These are phyloP conservation scores for Petasospora rhodanensis DNA, from an alignment of 1,139 yeast species.

Conservation along the genomic window DNA sequence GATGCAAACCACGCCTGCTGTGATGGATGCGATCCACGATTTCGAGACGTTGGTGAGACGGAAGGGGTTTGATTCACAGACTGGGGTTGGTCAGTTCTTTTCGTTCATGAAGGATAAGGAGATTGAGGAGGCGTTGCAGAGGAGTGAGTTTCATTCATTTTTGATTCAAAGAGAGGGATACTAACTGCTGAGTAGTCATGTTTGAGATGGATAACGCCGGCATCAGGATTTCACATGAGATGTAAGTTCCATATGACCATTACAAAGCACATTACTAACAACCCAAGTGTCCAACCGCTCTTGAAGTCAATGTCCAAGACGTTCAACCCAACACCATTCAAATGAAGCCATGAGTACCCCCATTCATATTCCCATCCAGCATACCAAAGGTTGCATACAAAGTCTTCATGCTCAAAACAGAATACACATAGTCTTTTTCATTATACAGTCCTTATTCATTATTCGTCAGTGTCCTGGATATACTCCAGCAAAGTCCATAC, in stretches of 20 bases:
- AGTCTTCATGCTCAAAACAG: too few relatives aligned
- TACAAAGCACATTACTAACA: constrained; percentile 4
- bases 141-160: constrained; percentile 9
- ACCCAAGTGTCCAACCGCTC: constrained; percentile 8
- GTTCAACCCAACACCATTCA: constrained; percentile 8
- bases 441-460: constrained; percentile 1
- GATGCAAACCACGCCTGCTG: constrained; percentile 16
- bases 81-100: constrained; percentile 9
- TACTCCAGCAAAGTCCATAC: constrained; percentile 12
- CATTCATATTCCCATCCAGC: too few relatives aligned
- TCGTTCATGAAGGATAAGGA: constrained; percentile 12
- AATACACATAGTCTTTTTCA: constrained; percentile 1
- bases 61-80: constrained; percentile 10
- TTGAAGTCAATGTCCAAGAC: constrained; percentile 8
- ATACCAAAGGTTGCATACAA: too few relatives aligned
- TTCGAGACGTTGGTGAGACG: constrained; percentile 6
- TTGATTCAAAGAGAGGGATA: neutral
- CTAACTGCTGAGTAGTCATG: constrained; percentile 6
- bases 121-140: constrained; percentile 9
- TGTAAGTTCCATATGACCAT: too few relatives aligned
- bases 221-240: constrained; percentile 9
- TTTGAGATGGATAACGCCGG: constrained; percentile 15
- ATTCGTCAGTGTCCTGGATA: constrained; percentile 1
- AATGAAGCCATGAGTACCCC: neutral
- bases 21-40: constrained; percentile 8